Base-by-base conservation (phyloP, 805 yeast species). In the Wickerhamiella occidentalis region DNA sequence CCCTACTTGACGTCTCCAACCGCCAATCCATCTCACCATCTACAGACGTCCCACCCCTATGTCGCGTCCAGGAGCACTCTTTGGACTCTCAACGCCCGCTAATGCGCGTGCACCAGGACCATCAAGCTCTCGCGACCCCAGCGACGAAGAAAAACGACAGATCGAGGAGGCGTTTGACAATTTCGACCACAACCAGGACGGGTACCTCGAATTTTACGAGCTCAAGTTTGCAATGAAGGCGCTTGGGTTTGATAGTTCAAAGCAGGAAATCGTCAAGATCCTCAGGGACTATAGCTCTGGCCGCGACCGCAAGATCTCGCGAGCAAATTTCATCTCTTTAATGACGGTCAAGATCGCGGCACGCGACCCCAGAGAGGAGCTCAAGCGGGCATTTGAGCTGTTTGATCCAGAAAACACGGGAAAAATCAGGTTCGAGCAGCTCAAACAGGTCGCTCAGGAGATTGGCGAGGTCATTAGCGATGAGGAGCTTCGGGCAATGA, bases 401-500 rank as follows among this genome's bases (percentile, higher is more conserved):
- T 92, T 90, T 64, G 97, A 92, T 69, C 64, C 70, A 29, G 68
- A 90, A 64, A 95, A 95, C 49, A 95, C 86, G 63, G 98, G 97
- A 55, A 83, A 84, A 67, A 92, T 57, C 56, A 51, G 83, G 50
- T 69, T 90, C 45, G 75, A 88, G 55, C 84, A 87, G 61, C 72
- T 92, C 52, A 77, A 94, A 64, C 75, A 92, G 53, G 95, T 90
- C 1, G 92, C 96, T 9, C 83, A 84, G 57, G 96, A 90, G 56
- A 68, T 92, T 51, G 96, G 96, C 2, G 98, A 92, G 64, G 84
- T 82, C 57, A 68, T 92, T 51, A 80, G 85, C 5, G 99, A 92
- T 57, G 95, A 86, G 52, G 98, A 92, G 61, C 70, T 92, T 47
- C 75, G 84, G 56, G 96, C 96, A 3, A 92, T 92, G 98, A 92